Base-by-base conservation (phyloP, 176 grass and related monocot species). In the Ensete glaucum region DNA sequence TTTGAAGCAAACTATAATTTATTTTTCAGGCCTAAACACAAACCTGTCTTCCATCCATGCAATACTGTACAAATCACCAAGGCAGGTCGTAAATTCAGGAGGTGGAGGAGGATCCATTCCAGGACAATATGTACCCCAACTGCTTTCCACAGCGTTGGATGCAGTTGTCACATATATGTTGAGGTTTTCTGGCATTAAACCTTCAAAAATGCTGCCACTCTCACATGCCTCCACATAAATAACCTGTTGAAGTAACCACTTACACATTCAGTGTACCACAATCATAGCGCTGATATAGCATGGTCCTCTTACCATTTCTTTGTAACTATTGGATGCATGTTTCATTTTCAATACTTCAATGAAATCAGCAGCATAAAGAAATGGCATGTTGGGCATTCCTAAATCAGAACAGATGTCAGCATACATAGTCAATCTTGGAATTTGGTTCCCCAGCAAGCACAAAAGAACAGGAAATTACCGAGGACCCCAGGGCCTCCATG, bases 31-130 rank as follows among this genome's bases (percentile, higher is more conserved):
- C 48, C 23, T 67, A 82, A 25, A 67, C 49, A 16, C 11, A 52
- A 79, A 97, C 94, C 94, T 97, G 54, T 97, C 94, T 82, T 97
- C 94, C 90, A 97, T 90, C 94, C 94, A 97, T 81, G 94, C 70
- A 79, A 97, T 79, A 73, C 94, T 97, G 75, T 97, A 97, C 77
- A 91, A 43, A 66, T 97, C 94, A 52, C 94, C 94, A 56, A 97
- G 82, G 68, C 94, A 97, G 34, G 90, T 93, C 22, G 73, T 76
- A 82, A 82, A 97, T 62, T 87, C 90, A 25, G 81, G 27, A 67
- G 93, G 93, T 7, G 93, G 90, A 16, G 93, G 20, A 29, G 85
- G 75, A 15, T 87, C 48, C 82, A 72, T 83, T 10, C 88, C 87
- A 72, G 93, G 93, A 72, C 93, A 97, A 72, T 97, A 97, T 59